Base-by-base conservation (phyloP, 2,329 filamentous ascomycete genomes). In the Alternaria hordeiaustralica region DNA sequence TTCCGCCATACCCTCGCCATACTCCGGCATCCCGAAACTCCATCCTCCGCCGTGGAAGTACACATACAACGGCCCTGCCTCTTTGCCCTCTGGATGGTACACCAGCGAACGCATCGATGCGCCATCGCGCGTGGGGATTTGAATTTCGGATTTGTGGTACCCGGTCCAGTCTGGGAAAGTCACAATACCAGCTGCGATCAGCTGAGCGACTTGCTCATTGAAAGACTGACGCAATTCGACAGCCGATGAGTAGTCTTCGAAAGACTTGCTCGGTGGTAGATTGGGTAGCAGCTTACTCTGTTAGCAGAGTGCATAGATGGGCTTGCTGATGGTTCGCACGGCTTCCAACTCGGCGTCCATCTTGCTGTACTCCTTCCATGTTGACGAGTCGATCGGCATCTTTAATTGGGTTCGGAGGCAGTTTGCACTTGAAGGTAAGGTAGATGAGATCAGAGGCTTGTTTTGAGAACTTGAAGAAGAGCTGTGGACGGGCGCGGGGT, bases 21-120 rank as follows among this genome's bases (percentile, higher is more conserved):
- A 41, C n/a, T 41, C 36, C 9, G 36, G 36, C 36, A 41, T 41
- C 9, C 36, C 36, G 10, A 28, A 60, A 9, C 57, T 63, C 58
- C 56, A 71, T 5, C 71, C 70, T 8, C 71, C 71, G 11, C 71
- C 70, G 26, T 71, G 67, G 44, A 65, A 71, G 41, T 65, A 66
- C 11, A 75, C 63, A 11, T 67, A 28, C 23, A 75, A 26, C 10
- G 71, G 68, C 11, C 68, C 70, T 7, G 41, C 8, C 3, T 47
- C 43, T 25, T 47, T 11, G 18, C 41, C 15, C 47, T 30, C 25
- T 13, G 47, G n/a, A 30, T 2, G 26, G 28, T 20, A 30, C n/a
- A 30, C 47, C 10, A 50, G 25, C 25, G 25, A 30, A 13, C 47
- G 47, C 11, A 50, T 3, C 2, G 47, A 15, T 28, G 46, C 15